Conservation (phyloP, 2,329 filamentous ascomycete genomes). For the Fusarium beomiforme region DNA sequence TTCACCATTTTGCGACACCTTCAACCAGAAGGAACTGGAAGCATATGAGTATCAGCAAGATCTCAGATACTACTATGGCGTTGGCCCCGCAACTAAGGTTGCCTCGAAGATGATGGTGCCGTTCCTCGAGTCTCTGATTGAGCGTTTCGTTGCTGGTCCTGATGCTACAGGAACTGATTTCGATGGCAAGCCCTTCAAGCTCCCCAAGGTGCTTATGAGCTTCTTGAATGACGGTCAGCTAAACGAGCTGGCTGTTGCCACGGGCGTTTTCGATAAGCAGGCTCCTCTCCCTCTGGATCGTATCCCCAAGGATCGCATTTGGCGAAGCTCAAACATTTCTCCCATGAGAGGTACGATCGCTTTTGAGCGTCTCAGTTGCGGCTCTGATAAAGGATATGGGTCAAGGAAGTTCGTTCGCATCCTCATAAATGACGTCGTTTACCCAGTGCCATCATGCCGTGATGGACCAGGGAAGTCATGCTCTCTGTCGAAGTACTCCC, state of each 20-base stretch:
- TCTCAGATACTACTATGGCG: conserved; percentile 73
- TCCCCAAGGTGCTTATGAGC: conserved; percentile 67
- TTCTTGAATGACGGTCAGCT: conserved; percentile 76
- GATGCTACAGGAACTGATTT: conserved; percentile 57
- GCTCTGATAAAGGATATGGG: conserved; percentile 34
- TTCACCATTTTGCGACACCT: conserved; percentile 71
- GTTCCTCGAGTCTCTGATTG: conserved; percentile 63
- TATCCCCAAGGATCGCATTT: conserved; percentile 60
- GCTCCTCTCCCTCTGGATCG: conserved; percentile 56
- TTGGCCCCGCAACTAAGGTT: conserved; percentile 65
- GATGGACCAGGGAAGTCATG: conserved; percentile 66
- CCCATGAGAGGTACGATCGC: conserved; percentile 73
- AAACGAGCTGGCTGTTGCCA: conserved; percentile 66
- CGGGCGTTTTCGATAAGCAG: conserved; percentile 70
- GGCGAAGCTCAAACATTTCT: conserved; percentile 64
- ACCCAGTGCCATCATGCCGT: conserved; percentile 65
- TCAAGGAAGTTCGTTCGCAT: conserved; percentile 64
- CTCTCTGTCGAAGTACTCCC: conserved; percentile 56
- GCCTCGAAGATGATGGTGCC: conserved; percentile 70
- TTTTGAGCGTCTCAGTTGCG: conserved; percentile 70
- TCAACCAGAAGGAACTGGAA: conserved; percentile 69
- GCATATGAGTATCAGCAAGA: conserved; percentile 76
- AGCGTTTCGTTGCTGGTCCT: conserved; percentile 63
- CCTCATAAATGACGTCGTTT: conserved; percentile 69
- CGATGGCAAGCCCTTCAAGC: conserved; percentile 57